phyloP scores from a whole-genome alignment of 805 yeast genomes.

The Yamadazyma kitorensis region DNA sequence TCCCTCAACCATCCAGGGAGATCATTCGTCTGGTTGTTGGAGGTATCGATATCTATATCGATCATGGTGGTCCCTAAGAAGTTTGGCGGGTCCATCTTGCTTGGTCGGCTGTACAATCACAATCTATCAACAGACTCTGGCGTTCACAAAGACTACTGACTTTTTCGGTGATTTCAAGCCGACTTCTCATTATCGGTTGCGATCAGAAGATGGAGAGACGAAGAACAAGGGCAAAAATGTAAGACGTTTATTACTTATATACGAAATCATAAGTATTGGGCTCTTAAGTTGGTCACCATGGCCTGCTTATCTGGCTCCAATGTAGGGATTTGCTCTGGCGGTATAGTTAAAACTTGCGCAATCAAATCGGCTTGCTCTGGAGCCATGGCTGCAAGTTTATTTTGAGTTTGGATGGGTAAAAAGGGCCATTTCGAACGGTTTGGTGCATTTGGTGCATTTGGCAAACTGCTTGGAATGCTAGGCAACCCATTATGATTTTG shows the following conservation, averaged over 20 bases:
- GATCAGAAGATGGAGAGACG: no score
- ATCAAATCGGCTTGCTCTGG: constrained; percentile 57
- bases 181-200: no score
- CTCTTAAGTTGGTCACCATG: constrained; percentile 54
- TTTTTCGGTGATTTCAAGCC: no score
- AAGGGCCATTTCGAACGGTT: constrained; percentile 43
- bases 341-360: constrained; percentile 50
- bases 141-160: no score
- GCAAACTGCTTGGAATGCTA: constrained; percentile 4
- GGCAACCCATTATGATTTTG: constrained; percentile 4
- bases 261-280: constrained; percentile 56
- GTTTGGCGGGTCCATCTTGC: constrained; percentile 1
- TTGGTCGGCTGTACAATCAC: no score
- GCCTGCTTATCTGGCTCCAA: constrained; percentile 51
- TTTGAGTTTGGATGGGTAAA: constrained; percentile 47
- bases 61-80: constrained; percentile 13
- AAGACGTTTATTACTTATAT: no score
- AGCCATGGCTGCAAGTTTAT: constrained; percentile 50
- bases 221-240: no score
- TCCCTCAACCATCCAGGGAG: constrained; percentile 33
- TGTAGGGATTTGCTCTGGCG: constrained; percentile 47
- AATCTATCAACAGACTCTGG: no score
- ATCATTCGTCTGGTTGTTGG: constrained; percentile 15
- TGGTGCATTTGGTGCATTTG: constrained; percentile 1
- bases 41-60: constrained; percentile 20